Base-by-base conservation (phyloP, 106 monocot species). In the Vanilla planifolia region DNA sequence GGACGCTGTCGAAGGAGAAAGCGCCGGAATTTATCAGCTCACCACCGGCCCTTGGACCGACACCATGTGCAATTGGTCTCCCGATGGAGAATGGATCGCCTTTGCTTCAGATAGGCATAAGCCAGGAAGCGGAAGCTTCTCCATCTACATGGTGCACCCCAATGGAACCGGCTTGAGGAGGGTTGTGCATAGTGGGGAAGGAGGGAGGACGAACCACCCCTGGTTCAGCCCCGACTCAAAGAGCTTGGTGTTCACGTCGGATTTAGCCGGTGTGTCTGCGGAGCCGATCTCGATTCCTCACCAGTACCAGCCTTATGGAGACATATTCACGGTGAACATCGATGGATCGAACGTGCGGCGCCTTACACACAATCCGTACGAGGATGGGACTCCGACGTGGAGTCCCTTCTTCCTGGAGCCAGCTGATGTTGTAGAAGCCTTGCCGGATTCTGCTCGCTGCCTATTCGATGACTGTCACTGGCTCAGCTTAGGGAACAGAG, bases 51-150 rank as follows among this genome's bases (percentile, higher is more conserved):
- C 77, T 0, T 86, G 86, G 86, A 86, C 59, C 2, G 81, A 86
- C 68, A 86, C 86, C 1, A 86, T 86, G 86, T 75, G 81, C 69
- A 86, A 69, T 25, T 86, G 86, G 86, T 81, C 81, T 3, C 86
- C 86, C 4, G 75, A 86, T 26, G 86, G 86, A 2, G 72, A 81
- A 8, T 81, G 74, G 81, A 86, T 86, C 3, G 86, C 78, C 30
- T 86, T 86, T 48, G 59, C 86, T 24, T 86, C 86, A 0, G 81
- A 86, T 26, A 67, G 86, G 23, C 60, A 86, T n/a, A 48, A 70
- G 9, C 86, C 86, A 0, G 81, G 81, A 8, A 45, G 68, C 8
- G 86, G 86, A 24, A 70, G 69, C 43, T 86, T 86, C 36, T 61
- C 75, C 8, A 55, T 86, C 50, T 86, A 75, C 56, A 66, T 81